phyloP scores from a whole-genome alignment of 2,329 filamentous ascomycete genomes.

The Venturia oleaginea region DNA sequence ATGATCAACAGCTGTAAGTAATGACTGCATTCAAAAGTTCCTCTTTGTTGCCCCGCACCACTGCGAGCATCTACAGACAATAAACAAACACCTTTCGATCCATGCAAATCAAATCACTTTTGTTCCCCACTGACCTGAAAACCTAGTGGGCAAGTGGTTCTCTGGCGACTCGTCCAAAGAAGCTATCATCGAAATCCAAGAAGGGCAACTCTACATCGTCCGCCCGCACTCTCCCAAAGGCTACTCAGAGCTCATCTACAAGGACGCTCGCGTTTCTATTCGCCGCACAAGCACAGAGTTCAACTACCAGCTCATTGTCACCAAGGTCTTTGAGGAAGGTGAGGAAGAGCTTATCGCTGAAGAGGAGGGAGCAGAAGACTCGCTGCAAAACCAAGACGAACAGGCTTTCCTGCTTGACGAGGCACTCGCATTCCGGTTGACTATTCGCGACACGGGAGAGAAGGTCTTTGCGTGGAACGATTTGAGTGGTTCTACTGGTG shows the following conservation, averaged over 20 bases:
- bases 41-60: constrained; percentile 1
- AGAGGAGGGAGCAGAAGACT: constrained; percentile 76
- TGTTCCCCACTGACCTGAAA: not conserved
- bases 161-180: constrained; percentile 86
- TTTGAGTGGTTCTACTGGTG: constrained; percentile 82
- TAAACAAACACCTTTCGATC: not conserved
- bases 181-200: constrained; percentile 84
- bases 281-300: constrained; percentile 89
- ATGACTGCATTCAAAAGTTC: not conserved
- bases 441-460: constrained; percentile 69
- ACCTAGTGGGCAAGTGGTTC: constrained; percentile 79
- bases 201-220: constrained; percentile 95
- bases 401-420: constrained; percentile 96
- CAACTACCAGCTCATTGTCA: constrained; percentile 94
- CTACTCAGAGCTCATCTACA: constrained; percentile 98
- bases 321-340: constrained; percentile 94
- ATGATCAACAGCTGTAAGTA: constrained; percentile 13
- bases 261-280: constrained; percentile 87
- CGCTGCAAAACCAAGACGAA: constrained; percentile 80
- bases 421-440: constrained; percentile 75
- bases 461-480: constrained; percentile 92
- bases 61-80: constrained; percentile 2
- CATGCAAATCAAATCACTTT: not conserved
- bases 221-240: constrained; percentile 92
- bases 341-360: constrained; percentile 87